phyloP scores from a whole-genome alignment of 208 protist genomes.

The Trypanosomatidae sp. region DNA sequence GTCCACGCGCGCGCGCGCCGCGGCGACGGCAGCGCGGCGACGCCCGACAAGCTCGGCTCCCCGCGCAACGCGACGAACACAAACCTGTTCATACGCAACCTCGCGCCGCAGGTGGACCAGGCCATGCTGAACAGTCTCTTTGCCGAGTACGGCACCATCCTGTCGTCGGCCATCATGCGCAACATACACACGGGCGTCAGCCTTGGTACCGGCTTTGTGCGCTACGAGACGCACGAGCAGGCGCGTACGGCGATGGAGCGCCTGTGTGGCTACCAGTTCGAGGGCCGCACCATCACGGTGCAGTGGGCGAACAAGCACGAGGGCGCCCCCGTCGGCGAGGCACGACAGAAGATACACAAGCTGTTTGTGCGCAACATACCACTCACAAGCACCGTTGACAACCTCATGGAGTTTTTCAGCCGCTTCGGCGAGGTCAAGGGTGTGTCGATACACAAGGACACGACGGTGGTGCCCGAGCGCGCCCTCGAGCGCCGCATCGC shows the following conservation, averaged over 20 bases:
- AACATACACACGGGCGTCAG: slow-evolving; percentile 60
- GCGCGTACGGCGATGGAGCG: slow-evolving; percentile 25
- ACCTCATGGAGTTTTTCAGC: slow-evolving; percentile 22
- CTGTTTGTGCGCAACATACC: slow-evolving; percentile 80
- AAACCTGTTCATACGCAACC: slow-evolving; percentile 50
- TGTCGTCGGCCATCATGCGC: slow-evolving; percentile 50
- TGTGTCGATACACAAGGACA: slow-evolving; percentile 65
- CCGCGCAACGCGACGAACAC: slow-evolving; percentile 13
- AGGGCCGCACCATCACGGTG: slow-evolving; percentile 16
- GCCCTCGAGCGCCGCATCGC: slow-evolving; percentile 52
- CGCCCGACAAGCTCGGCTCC: background rate
- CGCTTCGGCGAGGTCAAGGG: slow-evolving; percentile 24
- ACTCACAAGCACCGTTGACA: slow-evolving; percentile 13
- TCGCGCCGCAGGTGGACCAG: slow-evolving; percentile 20
- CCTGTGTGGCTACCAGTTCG: slow-evolving; percentile 10
- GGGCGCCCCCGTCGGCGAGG: slow-evolving; percentile 33
- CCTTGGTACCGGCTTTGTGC: slow-evolving; percentile 66
- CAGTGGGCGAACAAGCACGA: slow-evolving; percentile 74
- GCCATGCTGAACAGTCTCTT: slow-evolving; percentile 19
- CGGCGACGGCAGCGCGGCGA: background rate
- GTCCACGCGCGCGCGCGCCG: too few relatives aligned
- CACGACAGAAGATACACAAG: slow-evolving; percentile 57
- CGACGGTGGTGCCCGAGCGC: slow-evolving; percentile 14
- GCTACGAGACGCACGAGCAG: slow-evolving; percentile 30
- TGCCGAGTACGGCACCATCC: slow-evolving; percentile 26